phyloP scores from a whole-genome alignment of 1,139 yeast species.

The Suhomyces bribrorum region DNA sequence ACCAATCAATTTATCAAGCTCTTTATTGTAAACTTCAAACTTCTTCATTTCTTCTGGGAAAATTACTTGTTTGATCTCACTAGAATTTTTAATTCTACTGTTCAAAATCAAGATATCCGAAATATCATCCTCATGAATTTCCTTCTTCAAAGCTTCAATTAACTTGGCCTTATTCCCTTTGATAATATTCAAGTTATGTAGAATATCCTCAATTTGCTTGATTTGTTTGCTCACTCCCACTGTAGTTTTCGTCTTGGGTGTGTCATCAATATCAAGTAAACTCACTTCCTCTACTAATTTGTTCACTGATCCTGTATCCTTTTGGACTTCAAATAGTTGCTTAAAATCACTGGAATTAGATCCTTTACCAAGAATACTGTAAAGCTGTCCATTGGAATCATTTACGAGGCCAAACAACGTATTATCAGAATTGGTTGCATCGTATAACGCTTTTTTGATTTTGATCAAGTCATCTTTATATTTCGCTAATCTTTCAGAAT shows the following conservation, averaged over 20 bases:
- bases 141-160: slow-evolving; percentile 64
- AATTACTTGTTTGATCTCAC: slow-evolving; percentile 57
- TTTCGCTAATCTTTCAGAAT: slow-evolving; percentile 13
- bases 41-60: slow-evolving; percentile 78
- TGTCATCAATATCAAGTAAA: slow-evolving; percentile 65
- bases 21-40: slow-evolving; percentile 66
- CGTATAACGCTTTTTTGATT: slow-evolving; percentile 63
- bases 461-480: slow-evolving; percentile 54
- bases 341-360: slow-evolving; percentile 33
- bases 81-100: slow-evolving; percentile 54
- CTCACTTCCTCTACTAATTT: slow-evolving; percentile 37
- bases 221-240: slow-evolving; percentile 24
- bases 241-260: slow-evolving; percentile 27
- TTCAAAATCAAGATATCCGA: slow-evolving; percentile 74
- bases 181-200: slow-evolving; percentile 46
- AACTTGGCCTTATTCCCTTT: slow-evolving; percentile 63
- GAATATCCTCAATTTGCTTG: slow-evolving; percentile 45
- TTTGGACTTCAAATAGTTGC: slow-evolving; percentile 26
- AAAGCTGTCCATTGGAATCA: slow-evolving; percentile 27
- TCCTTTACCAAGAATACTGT: slow-evolving; percentile 36
- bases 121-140: slow-evolving; percentile 82
- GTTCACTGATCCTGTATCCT: slow-evolving; percentile 9
- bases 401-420: slow-evolving; percentile 46
- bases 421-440: slow-evolving; percentile 68
- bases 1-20: slow-evolving; percentile 67